phyloP scores from a whole-genome alignment of 2,329 filamentous ascomycete genomes.

The Macrophomina tecta region DNA sequence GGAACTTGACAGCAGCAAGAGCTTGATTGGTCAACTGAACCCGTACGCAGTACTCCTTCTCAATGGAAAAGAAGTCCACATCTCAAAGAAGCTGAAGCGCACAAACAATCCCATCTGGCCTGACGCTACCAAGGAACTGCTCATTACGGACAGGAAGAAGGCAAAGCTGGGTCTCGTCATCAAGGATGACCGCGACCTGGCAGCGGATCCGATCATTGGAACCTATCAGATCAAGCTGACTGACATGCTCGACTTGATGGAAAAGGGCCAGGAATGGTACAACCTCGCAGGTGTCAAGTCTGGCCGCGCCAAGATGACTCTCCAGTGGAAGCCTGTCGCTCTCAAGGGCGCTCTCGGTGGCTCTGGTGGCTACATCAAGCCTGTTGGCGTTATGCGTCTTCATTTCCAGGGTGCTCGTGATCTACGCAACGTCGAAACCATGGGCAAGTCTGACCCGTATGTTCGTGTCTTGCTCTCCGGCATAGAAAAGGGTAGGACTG shows the following conservation, averaged over 20 bases:
- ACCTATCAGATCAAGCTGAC: conserved; percentile 95
- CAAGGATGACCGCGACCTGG: conserved; percentile 92
- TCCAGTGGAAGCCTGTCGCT: conserved; percentile 95
- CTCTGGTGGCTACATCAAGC: conserved; percentile 88
- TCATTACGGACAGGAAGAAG: conserved; percentile 91
- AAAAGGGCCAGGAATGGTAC: conserved; percentile 96
- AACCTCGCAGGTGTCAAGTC: conserved; percentile 80
- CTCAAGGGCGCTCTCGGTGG: conserved; percentile 77
- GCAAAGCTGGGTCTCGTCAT: conserved; percentile 90
- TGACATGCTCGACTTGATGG: conserved; percentile 88
- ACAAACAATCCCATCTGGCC: conserved; percentile 98
- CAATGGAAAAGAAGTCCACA: conserved; percentile 89
- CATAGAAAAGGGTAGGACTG: conserved; percentile 87
- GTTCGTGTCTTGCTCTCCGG: conserved; percentile 87
- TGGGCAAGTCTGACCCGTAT: conserved; percentile 98
- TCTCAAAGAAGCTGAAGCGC: conserved; percentile 90
- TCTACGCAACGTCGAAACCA: conserved; percentile 88
- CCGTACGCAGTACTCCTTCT: conserved; percentile 88
- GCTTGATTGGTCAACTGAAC: conserved; percentile 86
- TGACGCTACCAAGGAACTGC: conserved; percentile 88
- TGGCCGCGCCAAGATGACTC: conserved; percentile 86
- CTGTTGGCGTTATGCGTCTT: conserved; percentile 92
- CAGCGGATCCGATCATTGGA: conserved; percentile 81
- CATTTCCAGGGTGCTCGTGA: conserved; percentile 85
- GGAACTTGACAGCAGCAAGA: conserved; percentile 91